Evolutionary conservation across 768 basidiomycete species (phyloP), one percentile per base, ranked within the genome.

Genomic region (Leccinum aurantiacum): DNA sequence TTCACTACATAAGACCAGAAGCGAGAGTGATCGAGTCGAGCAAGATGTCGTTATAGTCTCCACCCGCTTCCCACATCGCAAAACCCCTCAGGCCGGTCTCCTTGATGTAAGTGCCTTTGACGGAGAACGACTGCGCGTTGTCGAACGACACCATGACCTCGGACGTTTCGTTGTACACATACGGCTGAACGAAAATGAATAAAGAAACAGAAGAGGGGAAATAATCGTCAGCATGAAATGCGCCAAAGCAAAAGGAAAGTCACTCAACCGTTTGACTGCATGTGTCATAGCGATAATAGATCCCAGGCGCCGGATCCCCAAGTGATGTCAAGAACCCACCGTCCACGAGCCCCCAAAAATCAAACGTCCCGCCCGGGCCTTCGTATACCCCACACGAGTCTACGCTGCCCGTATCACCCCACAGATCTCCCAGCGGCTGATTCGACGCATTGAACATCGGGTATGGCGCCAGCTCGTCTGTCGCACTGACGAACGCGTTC

Each of bases 201-300:
- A 27, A 27, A 27, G 27, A 27, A 27, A 25, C 4, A 17, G 7
- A 17, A 14, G 27, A 27, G 27, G 27, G 27, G 7, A 27, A 27
- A 27, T 7, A 27, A 27, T 27, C 27, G 27, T 27, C 7, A 27
- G 27, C 1, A 7, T 31, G 31, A 31, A 10, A 31, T 31, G 10
- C 31, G 31, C 10, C 31, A 10, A 31, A 31, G 31, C 31, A 1
- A 2, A 1, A 14, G 25, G 4, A 24, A 31, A 9, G 19, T 25
- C n/a, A 77, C 82, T 58, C 64, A 57, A 90, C 89, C 44, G 89
- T 91, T 70, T 88, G 81, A 66, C 84, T 87, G 76, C 88, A 90
- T 9, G 76, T 66, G 60, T 89, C 87, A 59, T 79, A 88, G 14
- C 75, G 66, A 63, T 82, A 84, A 11, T 70, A 62, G 57, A 88